Percentiles rank a stretch among this genome's conserved stretches.
Conservation (phyloP, 2,329 filamentous ascomycete species). For the Beauveria sp. region DNA sequence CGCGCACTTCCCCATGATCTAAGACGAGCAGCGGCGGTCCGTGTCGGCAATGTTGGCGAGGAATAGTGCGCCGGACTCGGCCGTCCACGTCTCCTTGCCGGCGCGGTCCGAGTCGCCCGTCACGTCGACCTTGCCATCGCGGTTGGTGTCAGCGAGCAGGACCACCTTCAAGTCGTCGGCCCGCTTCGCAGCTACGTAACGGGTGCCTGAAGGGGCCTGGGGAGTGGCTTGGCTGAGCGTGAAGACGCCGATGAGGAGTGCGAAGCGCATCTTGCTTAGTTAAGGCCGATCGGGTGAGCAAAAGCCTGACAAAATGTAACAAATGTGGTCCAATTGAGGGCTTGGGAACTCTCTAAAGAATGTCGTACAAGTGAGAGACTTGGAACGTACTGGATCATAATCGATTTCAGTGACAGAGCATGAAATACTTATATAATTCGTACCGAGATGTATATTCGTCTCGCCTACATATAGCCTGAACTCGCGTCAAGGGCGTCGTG, state of each 20-base stretch:
- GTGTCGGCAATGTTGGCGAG: conserved; percentile 30
- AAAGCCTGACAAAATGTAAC: too few relatives aligned
- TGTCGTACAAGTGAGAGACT: too few relatives aligned
- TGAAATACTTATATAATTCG: too few relatives aligned
- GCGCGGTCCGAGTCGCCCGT: conserved; percentile 13
- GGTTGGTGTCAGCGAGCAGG: conserved; percentile 27
- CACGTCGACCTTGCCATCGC: conserved; percentile 23
- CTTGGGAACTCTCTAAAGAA: too few relatives aligned
- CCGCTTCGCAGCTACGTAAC: not conserved
- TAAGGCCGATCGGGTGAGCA: not conserved
- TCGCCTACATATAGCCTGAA: too few relatives aligned
- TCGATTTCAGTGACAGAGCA: too few relatives aligned
- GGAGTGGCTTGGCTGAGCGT: not conserved
- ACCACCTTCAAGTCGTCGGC: not conserved
- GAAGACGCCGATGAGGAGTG: not conserved
- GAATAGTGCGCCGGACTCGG: conserved; percentile 24
- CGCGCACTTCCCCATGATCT: conserved; percentile 18
- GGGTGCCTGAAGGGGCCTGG: not conserved
- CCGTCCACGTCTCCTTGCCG: conserved; percentile 20
- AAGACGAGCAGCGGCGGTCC: conserved; percentile 21
- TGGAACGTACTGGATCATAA: too few relatives aligned
- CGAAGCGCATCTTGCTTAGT: not conserved
- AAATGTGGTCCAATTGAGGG: too few relatives aligned
- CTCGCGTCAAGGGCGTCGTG: too few relatives aligned
- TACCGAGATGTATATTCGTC: too few relatives aligned